phyloP scores from a whole-genome alignment of 2,329 filamentous ascomycete species.

The Talaromyces sp. region DNA sequence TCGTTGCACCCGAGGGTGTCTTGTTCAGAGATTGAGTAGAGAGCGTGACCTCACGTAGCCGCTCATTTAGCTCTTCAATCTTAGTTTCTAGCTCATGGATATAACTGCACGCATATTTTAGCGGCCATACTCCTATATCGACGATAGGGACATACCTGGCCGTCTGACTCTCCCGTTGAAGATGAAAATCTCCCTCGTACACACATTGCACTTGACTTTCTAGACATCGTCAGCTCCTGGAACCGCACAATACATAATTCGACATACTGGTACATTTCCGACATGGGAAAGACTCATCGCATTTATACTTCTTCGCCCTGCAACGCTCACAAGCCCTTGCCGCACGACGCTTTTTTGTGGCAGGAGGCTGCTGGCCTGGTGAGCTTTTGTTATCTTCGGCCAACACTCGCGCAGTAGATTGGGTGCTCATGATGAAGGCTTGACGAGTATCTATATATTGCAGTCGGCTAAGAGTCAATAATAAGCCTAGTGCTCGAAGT shows the following conservation, averaged over 20 bases:
- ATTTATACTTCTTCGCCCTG: slow-evolving; percentile 49
- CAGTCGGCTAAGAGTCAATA: not conserved
- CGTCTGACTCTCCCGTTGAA: not conserved
- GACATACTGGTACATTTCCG: slow-evolving; percentile 43
- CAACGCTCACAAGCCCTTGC: slow-evolving; percentile 48
- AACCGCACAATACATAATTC: not conserved
- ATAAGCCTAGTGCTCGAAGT: not conserved
- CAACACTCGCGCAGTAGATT: not conserved
- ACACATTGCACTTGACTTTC: not conserved
- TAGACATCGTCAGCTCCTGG: not conserved
- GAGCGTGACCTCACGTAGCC: slow-evolving; percentile 22
- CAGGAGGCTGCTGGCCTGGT: slow-evolving; percentile 13
- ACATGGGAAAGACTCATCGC: slow-evolving; percentile 46
- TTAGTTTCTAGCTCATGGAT: slow-evolving; percentile 36
- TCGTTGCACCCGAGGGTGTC: not conserved
- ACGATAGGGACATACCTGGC: not conserved
- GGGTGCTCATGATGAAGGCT: not conserved
- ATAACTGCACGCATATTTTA: slow-evolving; percentile 25
- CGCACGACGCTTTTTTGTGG: slow-evolving; percentile 39
- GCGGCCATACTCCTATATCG: not conserved
- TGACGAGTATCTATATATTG: not conserved
- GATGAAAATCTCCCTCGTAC: not conserved
- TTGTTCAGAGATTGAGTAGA: slow-evolving; percentile 18
- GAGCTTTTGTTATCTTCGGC: not conserved
- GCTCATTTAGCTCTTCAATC: slow-evolving; percentile 30